These are phyloP conservation scores for Fragilaria crotonensis DNA, from an alignment of 108 stramenopile genomes.

Conservation along the genomic window DNA sequence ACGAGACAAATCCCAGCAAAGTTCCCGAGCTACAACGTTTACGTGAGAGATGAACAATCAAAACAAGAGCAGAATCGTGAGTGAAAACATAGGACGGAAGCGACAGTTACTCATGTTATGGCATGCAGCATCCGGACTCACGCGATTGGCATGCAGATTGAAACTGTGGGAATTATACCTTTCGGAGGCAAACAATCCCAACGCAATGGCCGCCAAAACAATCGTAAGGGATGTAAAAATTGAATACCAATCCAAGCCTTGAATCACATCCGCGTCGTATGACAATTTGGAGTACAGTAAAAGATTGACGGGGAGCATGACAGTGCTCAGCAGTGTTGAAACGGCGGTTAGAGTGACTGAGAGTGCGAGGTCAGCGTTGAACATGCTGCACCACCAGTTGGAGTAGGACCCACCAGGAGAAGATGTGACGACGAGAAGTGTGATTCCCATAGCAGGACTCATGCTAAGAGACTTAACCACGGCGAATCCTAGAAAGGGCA, in stretches of 20 bases:
- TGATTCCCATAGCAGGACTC: conserved; percentile 50
- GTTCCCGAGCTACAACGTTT: conserved; percentile 31
- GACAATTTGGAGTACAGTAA: conserved; percentile 65
- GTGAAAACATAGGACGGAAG: background rate
- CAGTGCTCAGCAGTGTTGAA: conserved; percentile 53
- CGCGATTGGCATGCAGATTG: conserved; percentile 43
- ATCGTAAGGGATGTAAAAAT: conserved; percentile 61
- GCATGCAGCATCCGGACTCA: background rate
- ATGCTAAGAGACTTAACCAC: conserved; percentile 44
- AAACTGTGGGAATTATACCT: conserved; percentile 40
- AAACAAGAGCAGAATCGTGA: background rate
- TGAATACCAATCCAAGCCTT: conserved; percentile 60
- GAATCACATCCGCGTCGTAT: conserved; percentile 41
- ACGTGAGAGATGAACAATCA: background rate
- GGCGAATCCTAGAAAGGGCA: conserved; percentile 78
- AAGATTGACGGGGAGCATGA: conserved; percentile 74
- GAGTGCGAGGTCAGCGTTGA: conserved; percentile 86
- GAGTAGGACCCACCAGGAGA: conserved; percentile 83
- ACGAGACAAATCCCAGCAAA: conserved; percentile 51
- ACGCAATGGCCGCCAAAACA: conserved; percentile 64
- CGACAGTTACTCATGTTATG: too few species aligned
- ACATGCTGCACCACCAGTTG: conserved; percentile 87
- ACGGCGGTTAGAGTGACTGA: conserved; percentile 88
- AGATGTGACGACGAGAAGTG: conserved; percentile 71
- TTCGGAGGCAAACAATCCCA: conserved; percentile 54